Base-by-base conservation (phyloP, 2,329 filamentous ascomycete species). In the Fusarium ambrosium region DNA sequence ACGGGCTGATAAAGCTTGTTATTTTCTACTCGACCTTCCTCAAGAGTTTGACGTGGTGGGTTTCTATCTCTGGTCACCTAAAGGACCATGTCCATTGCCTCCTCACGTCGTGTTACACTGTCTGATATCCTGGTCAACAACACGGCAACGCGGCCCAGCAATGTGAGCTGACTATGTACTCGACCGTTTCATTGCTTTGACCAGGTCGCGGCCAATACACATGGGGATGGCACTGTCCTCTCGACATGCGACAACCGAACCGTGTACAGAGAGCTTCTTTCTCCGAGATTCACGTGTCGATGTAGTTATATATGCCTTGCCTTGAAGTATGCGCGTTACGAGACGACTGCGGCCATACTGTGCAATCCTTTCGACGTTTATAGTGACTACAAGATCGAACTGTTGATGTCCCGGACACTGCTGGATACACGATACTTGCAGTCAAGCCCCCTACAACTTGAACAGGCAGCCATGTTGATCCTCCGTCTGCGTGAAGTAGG, bases 21-120 rank as follows among this genome's bases (percentile, higher is more conserved):
- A 81, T 91, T 14, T 80, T 82, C 41, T 84, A 87, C 4, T 69
- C 91, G 18, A 82, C 82, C 3, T 90, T 89, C 71, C 80, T 91
- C 9, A 86, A 89, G 69, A 88, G 86, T 69, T 89, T 91, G 80
- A 91, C 91, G 89, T 91, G 89, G 86, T 32, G 22, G 7, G 32
- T 22, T 13, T 0, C 34, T 24, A 2, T 20, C 13, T 4, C 6
- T 1, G 4, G 16, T 32, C 18, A 22, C 11, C 11, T 22, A 9
- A 24, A 39, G 63, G 39, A 87, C 87, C 0, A 87, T 90, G 84
- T 86, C 87, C 1, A 84, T 89, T 34, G 87, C 87, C 11, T 81
- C 87, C 77, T 87, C 86, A 4, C 70, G 85, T 8, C 80, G 87
- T 59, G 80, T 87, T 2, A 79, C 87, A 1, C 81, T 90, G 8